Conservation (phyloP, 768 basidiomycete species). For the Neoboletus magnificus region DNA sequence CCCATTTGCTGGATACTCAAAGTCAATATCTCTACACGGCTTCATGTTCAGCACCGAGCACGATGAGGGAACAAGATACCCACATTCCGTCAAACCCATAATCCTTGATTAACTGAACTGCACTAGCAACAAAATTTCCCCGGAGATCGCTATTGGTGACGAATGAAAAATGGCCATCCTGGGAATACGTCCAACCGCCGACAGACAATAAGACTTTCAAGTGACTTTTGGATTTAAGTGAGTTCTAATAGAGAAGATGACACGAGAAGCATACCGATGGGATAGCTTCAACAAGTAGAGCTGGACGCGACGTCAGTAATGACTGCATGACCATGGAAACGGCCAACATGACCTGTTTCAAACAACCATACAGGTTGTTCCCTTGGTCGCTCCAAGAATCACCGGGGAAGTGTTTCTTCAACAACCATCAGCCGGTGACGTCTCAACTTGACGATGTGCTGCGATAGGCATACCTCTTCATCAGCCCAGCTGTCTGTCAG, state of each 20-base stretch:
- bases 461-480: conserved; percentile 43
- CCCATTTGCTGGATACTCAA: too few species aligned
- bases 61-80: conserved; percentile 12
- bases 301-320: conserved; percentile 7
- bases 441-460: neutral
- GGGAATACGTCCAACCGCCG: conserved; percentile 71
- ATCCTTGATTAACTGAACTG: conserved; percentile 64
- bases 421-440: conserved; percentile 8
- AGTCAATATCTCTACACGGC: conserved; percentile 62
- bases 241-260: neutral
- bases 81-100: conserved; percentile 81
- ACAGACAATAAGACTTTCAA: conserved; percentile 52
- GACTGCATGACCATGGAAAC: neutral
- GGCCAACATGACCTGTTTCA: conserved; percentile 62
- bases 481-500: conserved; percentile 78
- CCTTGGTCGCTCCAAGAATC: conserved; percentile 75
- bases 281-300: conserved; percentile 57
- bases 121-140: conserved; percentile 55
- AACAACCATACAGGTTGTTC: conserved; percentile 75
- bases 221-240: conserved; percentile 29
- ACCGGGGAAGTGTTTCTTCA: conserved; percentile 64
- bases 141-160: conserved; percentile 50
- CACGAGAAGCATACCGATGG: conserved; percentile 35
- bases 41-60: neutral
- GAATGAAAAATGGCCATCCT: conserved; percentile 64